A percentile compares a stretch with the other conserved stretches of the same genome.
phyloP scores from a whole-genome alignment of 73 alveolate genomes.

The Tetrahymena thermophila region DNA sequence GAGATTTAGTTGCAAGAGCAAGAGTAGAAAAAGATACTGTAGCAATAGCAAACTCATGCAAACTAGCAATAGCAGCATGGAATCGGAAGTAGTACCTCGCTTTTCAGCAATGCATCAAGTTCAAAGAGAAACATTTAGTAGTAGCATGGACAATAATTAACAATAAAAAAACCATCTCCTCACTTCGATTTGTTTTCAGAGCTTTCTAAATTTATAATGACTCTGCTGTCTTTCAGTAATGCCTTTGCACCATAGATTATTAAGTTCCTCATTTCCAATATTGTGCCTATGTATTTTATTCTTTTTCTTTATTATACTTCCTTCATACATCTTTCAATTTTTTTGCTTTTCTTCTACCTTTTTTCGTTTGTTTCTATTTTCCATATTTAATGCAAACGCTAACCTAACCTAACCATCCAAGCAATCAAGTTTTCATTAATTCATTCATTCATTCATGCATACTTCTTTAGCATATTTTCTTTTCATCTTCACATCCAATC shows the following conservation, averaged over 20 bases:
- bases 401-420: neutral
- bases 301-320: neutral
- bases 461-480: neutral
- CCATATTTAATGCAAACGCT: neutral
- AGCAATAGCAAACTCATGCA: neutral
- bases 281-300: neutral
- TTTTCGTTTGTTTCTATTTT: neutral
- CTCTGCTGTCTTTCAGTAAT: neutral
- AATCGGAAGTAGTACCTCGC: neutral
- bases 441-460: too few relatives aligned
- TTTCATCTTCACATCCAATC: neutral
- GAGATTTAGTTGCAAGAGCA: neutral
- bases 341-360: neutral
- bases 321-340: neutral
- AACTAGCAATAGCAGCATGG: neutral
- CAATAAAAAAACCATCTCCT: neutral
- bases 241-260: slow-evolving; percentile 3
- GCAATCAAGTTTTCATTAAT: too few relatives aligned
- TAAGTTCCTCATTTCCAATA: neutral
- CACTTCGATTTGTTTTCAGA: neutral
- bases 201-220: neutral
- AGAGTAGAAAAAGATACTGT: neutral
- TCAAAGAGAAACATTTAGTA: neutral
- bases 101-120: neutral
- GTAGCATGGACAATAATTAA: neutral